Percentiles rank a stretch among this genome's conserved stretches.
phyloP scores from a whole-genome alignment of 495 filamentous ascomycete genomes.

The Penicillium manginii region DNA sequence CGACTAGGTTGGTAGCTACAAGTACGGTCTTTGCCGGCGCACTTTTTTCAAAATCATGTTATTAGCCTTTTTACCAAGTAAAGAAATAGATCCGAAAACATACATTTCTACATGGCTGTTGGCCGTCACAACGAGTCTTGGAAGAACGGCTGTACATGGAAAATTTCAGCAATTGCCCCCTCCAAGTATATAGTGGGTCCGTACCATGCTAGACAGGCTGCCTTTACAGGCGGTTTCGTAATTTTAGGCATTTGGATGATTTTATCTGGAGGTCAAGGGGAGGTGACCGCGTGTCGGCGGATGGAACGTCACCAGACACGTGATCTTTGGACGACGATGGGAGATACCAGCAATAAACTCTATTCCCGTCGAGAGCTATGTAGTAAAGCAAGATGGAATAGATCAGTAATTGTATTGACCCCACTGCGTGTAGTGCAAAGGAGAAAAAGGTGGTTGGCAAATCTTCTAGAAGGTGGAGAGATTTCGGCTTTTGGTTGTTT shows the following conservation, averaged over 20 bases:
- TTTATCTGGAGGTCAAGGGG: background rate
- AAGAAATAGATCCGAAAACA: conserved; percentile 14
- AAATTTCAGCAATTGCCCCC: background rate
- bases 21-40: conserved; percentile 42
- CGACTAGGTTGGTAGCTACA: conserved; percentile 55
- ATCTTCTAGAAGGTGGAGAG: background rate
- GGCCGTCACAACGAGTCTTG: conserved; percentile 55
- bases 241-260: conserved; percentile 14
- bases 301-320: background rate
- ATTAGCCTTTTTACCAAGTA: background rate
- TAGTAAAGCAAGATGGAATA: too few species aligned
- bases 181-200: background rate
- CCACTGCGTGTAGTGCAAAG: background rate
- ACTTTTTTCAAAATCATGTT: conserved; percentile 29
- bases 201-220: conserved; percentile 58
- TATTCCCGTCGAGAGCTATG: too few species aligned
- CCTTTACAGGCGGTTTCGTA: conserved; percentile 49
- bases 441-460: background rate
- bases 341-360: too few species aligned
- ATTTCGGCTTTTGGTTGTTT: background rate
- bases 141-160: conserved; percentile 46
- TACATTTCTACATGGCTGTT: conserved; percentile 52
- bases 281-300: background rate
- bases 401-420: too few species aligned
- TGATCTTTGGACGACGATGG: background rate